phyloP scores from a whole-genome alignment of 176 grass and related monocot species.

The Juncus effusus region DNA sequence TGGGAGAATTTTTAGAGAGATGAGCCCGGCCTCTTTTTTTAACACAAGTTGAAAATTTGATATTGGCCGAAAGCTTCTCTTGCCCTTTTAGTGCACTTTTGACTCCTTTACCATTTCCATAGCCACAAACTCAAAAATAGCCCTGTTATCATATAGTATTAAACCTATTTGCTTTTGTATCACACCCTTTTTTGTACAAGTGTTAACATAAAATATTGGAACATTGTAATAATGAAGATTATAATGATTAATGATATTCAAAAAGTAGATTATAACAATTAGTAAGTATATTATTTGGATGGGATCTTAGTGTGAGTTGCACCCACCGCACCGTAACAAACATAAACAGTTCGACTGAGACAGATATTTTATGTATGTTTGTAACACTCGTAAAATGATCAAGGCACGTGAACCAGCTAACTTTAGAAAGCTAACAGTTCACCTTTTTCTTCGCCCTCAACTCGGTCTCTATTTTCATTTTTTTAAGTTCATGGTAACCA shows the following conservation, averaged over 20 bases:
- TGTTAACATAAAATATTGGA: no score
- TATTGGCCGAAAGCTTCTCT: slow-evolving; percentile 23
- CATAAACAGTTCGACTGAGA: neutral
- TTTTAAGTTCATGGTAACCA: no score
- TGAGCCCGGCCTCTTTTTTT: slow-evolving; percentile 9
- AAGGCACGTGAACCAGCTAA: neutral
- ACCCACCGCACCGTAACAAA: neutral
- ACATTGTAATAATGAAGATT: no score
- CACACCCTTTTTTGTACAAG: no score
- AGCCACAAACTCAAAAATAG: no score
- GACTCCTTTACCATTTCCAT: no score
- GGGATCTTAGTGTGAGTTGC: slow-evolving; percentile 1
- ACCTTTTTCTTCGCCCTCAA: no score
- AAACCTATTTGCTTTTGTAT: no score
- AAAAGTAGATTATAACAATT: neutral
- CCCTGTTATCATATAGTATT: no score
- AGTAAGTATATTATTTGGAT: neutral
- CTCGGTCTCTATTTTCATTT: no score
- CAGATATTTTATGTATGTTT: neutral
- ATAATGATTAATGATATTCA: no score
- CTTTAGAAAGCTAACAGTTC: neutral
- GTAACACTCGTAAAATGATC: neutral
- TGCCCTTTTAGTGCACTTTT: no score
- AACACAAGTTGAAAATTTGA: slow-evolving; percentile 5
- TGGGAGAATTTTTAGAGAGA: slow-evolving; percentile 29